Conservation (phyloP, 2,329 filamentous ascomycete genomes). For the Plectosphaerella cucumerina region DNA sequence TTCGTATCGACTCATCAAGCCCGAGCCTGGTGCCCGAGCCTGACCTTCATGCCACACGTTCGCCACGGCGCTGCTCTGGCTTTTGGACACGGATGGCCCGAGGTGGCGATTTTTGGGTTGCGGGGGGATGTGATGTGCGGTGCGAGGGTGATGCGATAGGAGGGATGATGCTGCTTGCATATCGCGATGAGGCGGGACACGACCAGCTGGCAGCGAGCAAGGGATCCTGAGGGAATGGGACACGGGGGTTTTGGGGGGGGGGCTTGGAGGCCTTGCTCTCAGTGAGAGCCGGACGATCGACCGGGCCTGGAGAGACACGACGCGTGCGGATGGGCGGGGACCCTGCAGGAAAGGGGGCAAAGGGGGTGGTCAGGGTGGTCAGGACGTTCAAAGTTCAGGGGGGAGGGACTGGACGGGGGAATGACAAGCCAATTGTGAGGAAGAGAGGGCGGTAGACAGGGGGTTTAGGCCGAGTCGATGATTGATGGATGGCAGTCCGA, state of each 20-base stretch:
- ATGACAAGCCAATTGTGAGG: not conserved
- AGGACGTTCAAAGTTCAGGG: no score
- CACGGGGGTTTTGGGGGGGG: not conserved
- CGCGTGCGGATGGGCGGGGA: not conserved
- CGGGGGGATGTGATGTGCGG: no score
- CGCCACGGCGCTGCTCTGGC: no score
- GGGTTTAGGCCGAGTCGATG: no score
- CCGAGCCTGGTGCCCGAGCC: not conserved
- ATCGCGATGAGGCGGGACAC: no score
- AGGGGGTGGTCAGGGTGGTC: not conserved
- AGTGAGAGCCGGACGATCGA: not conserved
- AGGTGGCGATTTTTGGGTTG: no score
- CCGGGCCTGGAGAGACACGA: not conserved
- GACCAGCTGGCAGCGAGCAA: not conserved
- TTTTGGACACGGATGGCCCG: no score
- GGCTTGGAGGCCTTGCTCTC: no score
- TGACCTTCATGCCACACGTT: not conserved
- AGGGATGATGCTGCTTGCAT: no score
- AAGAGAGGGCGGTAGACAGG: not conserved
- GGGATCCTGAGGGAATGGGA: constrained; percentile 1
- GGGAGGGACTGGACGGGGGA: not conserved
- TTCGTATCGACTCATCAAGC: not conserved
- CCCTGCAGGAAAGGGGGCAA: not conserved
- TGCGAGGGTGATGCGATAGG: no score
- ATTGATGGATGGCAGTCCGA: constrained; percentile 1